Evolutionary conservation across 139 green algal species (phyloP), one percentile per base, ranked within the genome.

Genomic region (Auxenochlorella protothecoides): DNA sequence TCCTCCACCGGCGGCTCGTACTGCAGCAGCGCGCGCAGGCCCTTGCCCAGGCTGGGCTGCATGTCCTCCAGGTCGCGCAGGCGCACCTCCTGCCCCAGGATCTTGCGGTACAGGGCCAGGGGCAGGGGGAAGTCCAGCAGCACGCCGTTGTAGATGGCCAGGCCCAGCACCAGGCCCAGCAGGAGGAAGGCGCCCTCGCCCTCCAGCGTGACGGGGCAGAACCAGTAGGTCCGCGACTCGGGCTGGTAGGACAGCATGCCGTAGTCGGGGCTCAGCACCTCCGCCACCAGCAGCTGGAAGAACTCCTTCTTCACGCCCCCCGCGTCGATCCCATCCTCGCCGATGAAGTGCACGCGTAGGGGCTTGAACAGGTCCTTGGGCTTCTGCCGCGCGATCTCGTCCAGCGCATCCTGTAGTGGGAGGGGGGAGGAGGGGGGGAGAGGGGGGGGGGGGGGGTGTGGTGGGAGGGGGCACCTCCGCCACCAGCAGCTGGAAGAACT

Each of bases 401-500:
- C 79, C 60, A 97, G 75, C 1, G 91, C 89, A 72, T 97, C 92
- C 76, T 80, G 78, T 68, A 79, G 6, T 5, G 55, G 56, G 44
- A 51, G 9, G 14, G 59, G 3, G 59, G 55, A n/a, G 15, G 5
- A 52, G 63, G 27, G 16, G 11, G 6, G 11, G 55, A 16, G 16
- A 44, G 27, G 27, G 1, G 27, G 27, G 27, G 27, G 0, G 27
- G 1, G 27, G 27, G 27, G 27, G 27, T 44, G n/a, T n/a, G n/a
- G n/a, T n/a, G n/a, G n/a, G n/a, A n/a, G n/a, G n/a, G n/a, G n/a
- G 85, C 78, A 97, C 83, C 84, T 94, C 82, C 3, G 86, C 84
- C 57, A 96, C 75, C 57, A 97, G 84, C 72, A 97, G 87, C 83
- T 93, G 87, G 83, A 97, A 97, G 72, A 97, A 97, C 84, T 97